These are phyloP conservation scores for Cinnamomum micranthum DNA, from an alignment of 164 flowering plant genomes.

Conservation along the genomic window DNA sequence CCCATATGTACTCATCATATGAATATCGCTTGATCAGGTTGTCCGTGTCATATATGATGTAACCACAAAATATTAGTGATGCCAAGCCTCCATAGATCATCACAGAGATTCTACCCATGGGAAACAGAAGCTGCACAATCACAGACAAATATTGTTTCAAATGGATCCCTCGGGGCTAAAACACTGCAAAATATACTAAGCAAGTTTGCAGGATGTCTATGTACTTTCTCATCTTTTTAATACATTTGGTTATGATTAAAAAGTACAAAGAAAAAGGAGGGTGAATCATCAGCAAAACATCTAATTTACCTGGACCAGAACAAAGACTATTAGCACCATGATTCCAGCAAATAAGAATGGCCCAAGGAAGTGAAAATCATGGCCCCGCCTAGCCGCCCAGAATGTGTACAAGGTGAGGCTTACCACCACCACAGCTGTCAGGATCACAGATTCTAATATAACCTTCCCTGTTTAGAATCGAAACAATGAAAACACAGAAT, in stretches of 20 bases:
- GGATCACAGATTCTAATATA: slow-evolving; percentile 15
- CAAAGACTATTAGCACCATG: slow-evolving; percentile 10
- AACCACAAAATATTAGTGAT: slow-evolving; percentile 78
- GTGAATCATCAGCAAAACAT: neutral
- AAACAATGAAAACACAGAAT: neutral
- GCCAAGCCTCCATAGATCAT: slow-evolving; percentile 81
- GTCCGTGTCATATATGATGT: slow-evolving; percentile 87
- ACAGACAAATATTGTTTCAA: neutral
- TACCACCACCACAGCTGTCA: slow-evolving; percentile 12
- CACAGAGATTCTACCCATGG: slow-evolving; percentile 56
- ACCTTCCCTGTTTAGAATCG: slow-evolving; percentile 14
- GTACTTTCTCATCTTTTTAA: too few species aligned
- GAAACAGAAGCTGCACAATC: slow-evolving; percentile 60
- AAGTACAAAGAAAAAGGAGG: neutral
- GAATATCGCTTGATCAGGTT: slow-evolving; percentile 81
- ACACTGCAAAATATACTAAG: too few species aligned
- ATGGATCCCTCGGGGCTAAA: too few species aligned
- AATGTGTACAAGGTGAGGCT: slow-evolving; percentile 20
- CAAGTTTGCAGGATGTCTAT: neutral
- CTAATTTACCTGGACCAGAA: slow-evolving; percentile 15
- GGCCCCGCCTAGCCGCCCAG: slow-evolving; percentile 21
- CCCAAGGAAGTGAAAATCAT: slow-evolving; percentile 17
- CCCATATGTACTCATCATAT: slow-evolving; percentile 95
- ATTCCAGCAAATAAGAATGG: slow-evolving; percentile 14
- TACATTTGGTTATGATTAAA: too few species aligned